Conservation (phyloP, 1,284 basidiomycete species). For the Melampsora larici-populina region DNA sequence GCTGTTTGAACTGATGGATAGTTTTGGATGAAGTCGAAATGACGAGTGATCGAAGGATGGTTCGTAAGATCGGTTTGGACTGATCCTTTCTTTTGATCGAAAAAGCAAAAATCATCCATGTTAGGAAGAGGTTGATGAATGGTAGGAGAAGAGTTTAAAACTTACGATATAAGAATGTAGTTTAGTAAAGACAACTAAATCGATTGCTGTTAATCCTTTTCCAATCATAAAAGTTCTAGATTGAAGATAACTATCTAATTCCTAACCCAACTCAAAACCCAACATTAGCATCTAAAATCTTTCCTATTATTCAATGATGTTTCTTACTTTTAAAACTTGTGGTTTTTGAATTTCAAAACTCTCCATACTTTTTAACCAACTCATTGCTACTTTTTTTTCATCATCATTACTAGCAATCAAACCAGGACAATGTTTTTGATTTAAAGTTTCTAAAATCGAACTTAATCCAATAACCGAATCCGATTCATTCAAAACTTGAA, state of each 20-base stretch:
- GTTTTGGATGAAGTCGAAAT: constrained; percentile 87
- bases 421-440: neutral
- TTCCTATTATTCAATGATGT: no score
- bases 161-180: constrained; percentile 37
- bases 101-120: neutral
- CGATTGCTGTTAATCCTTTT: neutral
- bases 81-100: constrained; percentile 1
- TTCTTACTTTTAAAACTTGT: neutral
- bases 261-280: neutral
- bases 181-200: constrained; percentile 23
- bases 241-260: constrained; percentile 27
- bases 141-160: neutral
- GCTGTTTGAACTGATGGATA: constrained; percentile 62
- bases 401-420: neutral
- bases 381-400: neutral
- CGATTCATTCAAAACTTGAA: neutral
- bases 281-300: neutral
- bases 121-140: neutral
- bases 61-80: constrained; percentile 51
- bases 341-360: neutral
- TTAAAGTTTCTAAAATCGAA: neutral
- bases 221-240: constrained; percentile 30
- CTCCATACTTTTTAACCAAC: neutral
- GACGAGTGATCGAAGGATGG: constrained; percentile 76
- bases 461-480: neutral